Base-by-base conservation (phyloP, 148 eudicot species). In the Limonium bicolor region DNA sequence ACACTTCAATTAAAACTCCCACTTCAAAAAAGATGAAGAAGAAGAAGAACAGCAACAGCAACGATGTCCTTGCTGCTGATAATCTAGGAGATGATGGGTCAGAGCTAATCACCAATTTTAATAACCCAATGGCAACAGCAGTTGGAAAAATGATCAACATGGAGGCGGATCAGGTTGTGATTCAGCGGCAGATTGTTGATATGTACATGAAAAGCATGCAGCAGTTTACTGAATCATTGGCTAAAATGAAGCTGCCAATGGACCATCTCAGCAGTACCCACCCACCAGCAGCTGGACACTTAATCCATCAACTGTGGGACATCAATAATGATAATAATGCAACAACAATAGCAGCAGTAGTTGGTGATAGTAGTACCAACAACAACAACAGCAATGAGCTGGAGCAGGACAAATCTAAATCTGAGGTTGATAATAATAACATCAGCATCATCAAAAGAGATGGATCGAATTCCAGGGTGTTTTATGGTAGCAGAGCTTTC, bases 121-220 rank as follows among this genome's bases (percentile, higher is more conserved):
- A 55, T 21, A 63, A 53, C 38, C 54, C 39, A 10, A 50, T 62
- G 27, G 36, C 36, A 2, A 5, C 68, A 14, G 66, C 61, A 22
- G 69, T 55, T 24, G 48, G 59, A 1, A 59, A 64, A 14, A 51
- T 33, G 38, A 37, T 54, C 22, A 63, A 66, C 14, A 14, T 62
- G 2, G 86, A 81, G 31, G 74, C 64, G 0, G 94, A 78, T 47
- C 80, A 83, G 36, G 63, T 73, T 0, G 73, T 58, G 29, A 82
- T 82, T 86, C 94, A 82, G 54, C 72, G 75, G 43, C 94, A 82
- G 47, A 82, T 82, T 19, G 83, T 76, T 7, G 87, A 78, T 26
- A 82, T 82, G 87, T 82, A 82, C 36, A 74, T 71, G 79, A 74
- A 73, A 42, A 82, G 93, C 21, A 78, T 81, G 85, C 85, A 82